Conservation (phyloP, 2,329 filamentous ascomycete genomes). For the Aureobasidium sp. region DNA sequence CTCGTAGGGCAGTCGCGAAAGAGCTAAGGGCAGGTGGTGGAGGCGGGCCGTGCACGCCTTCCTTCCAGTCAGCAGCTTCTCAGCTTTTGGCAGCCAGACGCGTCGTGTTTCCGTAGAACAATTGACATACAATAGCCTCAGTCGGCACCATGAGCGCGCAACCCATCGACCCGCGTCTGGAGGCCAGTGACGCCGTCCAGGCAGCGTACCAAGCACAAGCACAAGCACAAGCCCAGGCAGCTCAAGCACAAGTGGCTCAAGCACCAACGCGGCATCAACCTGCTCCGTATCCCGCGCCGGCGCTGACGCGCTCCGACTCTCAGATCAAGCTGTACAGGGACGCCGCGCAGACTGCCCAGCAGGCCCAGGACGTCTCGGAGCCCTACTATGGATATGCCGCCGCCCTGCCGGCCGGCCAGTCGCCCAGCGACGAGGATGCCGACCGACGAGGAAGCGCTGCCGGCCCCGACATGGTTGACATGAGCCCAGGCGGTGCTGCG, state of each 20-base stretch:
- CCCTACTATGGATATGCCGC: conserved; percentile 9
- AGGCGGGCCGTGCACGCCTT: conserved; percentile 1
- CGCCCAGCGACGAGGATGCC: conserved; percentile 11
- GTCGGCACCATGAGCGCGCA: conserved; percentile 8
- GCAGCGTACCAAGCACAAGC: conserved; percentile 10
- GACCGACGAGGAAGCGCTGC: conserved; percentile 6
- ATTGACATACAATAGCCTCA: background rate
- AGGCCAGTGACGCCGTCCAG: conserved; percentile 10
- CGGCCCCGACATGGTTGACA: conserved; percentile 5
- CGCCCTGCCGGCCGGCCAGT: background rate
- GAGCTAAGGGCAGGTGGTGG: background rate
- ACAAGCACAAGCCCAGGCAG: conserved; percentile 5
- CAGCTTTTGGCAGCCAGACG: background rate
- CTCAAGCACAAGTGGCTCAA: conserved; percentile 8
- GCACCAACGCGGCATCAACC: conserved; percentile 13
- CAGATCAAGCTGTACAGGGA: conserved; percentile 13
- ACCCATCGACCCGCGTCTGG: conserved; percentile 10
- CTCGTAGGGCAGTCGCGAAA: background rate
- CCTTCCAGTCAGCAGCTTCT: conserved; percentile 6
- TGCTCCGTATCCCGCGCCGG: conserved; percentile 13
- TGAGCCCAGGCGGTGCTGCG: background rate
- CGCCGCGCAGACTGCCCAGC: conserved; percentile 1
- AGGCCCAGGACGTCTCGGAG: conserved; percentile 2
- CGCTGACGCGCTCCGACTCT: conserved; percentile 11
- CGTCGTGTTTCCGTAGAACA: background rate